Evolutionary conservation across 306 rosid genomes (phyloP), one percentile per base, ranked within the genome.

Genomic region (Castanea mollissima): DNA sequence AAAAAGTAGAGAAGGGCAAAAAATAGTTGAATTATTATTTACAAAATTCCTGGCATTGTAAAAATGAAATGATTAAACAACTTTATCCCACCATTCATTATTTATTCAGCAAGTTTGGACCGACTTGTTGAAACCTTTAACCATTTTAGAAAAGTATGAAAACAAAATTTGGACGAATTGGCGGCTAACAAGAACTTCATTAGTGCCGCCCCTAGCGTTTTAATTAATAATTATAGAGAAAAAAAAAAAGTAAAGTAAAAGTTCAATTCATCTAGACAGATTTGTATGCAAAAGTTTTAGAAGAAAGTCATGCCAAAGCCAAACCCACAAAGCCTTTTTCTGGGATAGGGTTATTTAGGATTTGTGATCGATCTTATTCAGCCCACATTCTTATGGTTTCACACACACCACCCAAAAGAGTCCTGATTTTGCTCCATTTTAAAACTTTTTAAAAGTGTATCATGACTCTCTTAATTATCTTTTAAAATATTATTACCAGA

Each of bases 221-320:
- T 8, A 27, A 57, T 20, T 41, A 65, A 75, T 8, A 27, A 51
- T 20, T 41, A 65, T 14, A 20, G 71, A 32, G 69, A 79, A 74
- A 49, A 75, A 25, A 54, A 23, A 23, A 57, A 15, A 46, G 68
- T 14, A 20, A 11, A 49, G 68, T 79, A 84, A 83, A 86, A 80
- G 92, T 92, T 80, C 97, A 92, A 69, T 92, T 90, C 90, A 90
- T 76, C 21, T 88, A 77, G 94, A 79, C 94, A 68, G 4, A 18
- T 19, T 35, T 27, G 3, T 19, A 2, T 19, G 5, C 51, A 9
- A 9, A 1, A 21, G 11, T 35, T n/a, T 15, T 49, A 74, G 76
- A 82, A 67, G 78, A 34, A 68, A 35, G 79, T 76, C 78, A 65
- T 58, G 13, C 86, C 74, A 68, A 68, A 64, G 13, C 86, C 74